Percentiles rank a stretch among this genome's conserved stretches.
These are phyloP conservation scores for Opeltia flavorubescens DNA, from an alignment of 495 filamentous ascomycete genomes.

Conservation along the genomic window DNA sequence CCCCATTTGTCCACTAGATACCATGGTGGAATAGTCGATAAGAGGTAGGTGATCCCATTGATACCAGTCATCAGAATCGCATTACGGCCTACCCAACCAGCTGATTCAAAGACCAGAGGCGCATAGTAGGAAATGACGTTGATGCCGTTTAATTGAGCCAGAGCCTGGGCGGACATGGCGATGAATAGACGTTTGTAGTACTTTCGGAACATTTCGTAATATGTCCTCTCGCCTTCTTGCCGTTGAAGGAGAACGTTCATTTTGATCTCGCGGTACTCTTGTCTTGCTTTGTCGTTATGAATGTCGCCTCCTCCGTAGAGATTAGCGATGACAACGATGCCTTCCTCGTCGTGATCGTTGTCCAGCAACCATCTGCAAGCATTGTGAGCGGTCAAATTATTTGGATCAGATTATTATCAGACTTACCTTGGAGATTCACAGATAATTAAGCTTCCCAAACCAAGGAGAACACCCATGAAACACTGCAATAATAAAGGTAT, in stretches of 20 bases:
- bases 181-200: slow-evolving; percentile 91
- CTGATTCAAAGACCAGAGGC: slow-evolving; percentile 88
- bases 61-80: slow-evolving; percentile 97
- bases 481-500: slow-evolving; percentile 86
- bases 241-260: slow-evolving; percentile 88
- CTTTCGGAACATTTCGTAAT: slow-evolving; percentile 85
- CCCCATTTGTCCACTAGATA: slow-evolving; percentile 93
- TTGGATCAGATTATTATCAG: background rate
- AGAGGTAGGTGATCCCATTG: slow-evolving; percentile 81
- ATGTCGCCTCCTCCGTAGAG: slow-evolving; percentile 92
- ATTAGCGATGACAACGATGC: slow-evolving; percentile 94
- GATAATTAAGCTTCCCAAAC: slow-evolving; percentile 75
- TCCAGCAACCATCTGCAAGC: slow-evolving; percentile 76
- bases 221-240: slow-evolving; percentile 86
- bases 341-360: slow-evolving; percentile 96
- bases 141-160: slow-evolving; percentile 95
- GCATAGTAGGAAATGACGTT: slow-evolving; percentile 99
- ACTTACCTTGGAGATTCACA: slow-evolving; percentile 86
- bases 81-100: slow-evolving; percentile 78
- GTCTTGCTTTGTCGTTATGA: slow-evolving; percentile 75
- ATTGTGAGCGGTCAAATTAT: background rate
- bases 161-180: slow-evolving; percentile 94
- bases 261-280: slow-evolving; percentile 97
- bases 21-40: slow-evolving; percentile 90
- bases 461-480: slow-evolving; percentile 78